Evolutionary conservation across 1,284 basidiomycete genomes (phyloP).

Genomic region (Sporisorium exsertum): DNA sequence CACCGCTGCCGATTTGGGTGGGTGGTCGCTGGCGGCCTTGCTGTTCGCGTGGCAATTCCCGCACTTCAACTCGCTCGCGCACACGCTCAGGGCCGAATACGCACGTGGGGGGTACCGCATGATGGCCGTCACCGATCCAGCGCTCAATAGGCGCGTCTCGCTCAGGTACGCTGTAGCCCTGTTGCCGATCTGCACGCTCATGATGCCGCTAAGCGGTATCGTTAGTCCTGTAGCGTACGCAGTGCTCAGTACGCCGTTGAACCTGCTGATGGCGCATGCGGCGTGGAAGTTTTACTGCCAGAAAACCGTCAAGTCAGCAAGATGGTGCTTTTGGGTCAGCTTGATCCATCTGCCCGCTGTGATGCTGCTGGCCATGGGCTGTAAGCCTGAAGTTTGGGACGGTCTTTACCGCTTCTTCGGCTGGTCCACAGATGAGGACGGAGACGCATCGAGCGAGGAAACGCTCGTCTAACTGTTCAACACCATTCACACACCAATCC

Average conservation of each 20-base stretch:
- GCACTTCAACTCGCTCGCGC: slow-evolving; percentile 94
- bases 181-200: slow-evolving; percentile 85
- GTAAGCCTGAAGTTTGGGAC: slow-evolving; percentile 66
- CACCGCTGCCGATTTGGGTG: slow-evolving; percentile 72
- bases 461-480: slow-evolving; percentile 17
- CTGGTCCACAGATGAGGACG: slow-evolving; percentile 10
- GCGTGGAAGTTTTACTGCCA: slow-evolving; percentile 75
- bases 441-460: not conserved
- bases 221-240: slow-evolving; percentile 76
- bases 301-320: slow-evolving; percentile 81
- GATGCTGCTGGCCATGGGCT: slow-evolving; percentile 87
- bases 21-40: slow-evolving; percentile 61
- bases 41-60: slow-evolving; percentile 99
- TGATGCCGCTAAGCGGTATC: slow-evolving; percentile 58
- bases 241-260: slow-evolving; percentile 81
- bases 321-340: slow-evolving; percentile 77
- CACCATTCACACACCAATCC: not conserved
- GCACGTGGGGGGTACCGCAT: slow-evolving; percentile 94
- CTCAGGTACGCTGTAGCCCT: slow-evolving; percentile 85
- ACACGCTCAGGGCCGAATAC: slow-evolving; percentile 88
- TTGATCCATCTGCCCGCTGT: slow-evolving; percentile 92
- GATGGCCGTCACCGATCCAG: slow-evolving; percentile 85
- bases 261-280: slow-evolving; percentile 78
- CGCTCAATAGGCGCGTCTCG: slow-evolving; percentile 85
- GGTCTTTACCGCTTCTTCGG: slow-evolving; percentile 41